These are phyloP conservation scores for Aureobasidium sp. DNA, from an alignment of 2,329 filamentous ascomycete genomes.

Conservation along the genomic window DNA sequence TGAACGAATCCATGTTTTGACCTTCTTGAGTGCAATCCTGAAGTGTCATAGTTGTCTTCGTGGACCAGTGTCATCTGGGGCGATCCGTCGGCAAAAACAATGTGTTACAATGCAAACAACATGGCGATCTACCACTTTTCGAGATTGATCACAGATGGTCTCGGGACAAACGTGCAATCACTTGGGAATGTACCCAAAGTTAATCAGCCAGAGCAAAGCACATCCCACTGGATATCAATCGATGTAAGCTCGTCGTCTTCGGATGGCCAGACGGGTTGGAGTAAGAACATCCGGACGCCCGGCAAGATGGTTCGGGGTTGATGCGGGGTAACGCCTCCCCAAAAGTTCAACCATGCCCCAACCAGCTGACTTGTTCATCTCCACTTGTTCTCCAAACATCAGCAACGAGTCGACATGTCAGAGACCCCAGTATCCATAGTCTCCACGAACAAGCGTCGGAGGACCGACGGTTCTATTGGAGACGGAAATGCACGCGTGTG, in stretches of 20 bases:
- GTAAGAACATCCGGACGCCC: background rate
- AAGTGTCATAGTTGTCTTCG: too few species aligned
- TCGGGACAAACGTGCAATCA: too few species aligned
- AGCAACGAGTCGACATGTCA: background rate
- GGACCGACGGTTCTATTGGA: background rate
- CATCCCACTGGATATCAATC: background rate
- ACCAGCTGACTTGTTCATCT: background rate
- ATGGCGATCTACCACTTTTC: too few species aligned
- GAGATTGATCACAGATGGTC: too few species aligned
- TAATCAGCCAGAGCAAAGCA: too few species aligned
- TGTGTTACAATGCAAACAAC: too few species aligned
- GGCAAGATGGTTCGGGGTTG: background rate
- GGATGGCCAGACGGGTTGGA: background rate
- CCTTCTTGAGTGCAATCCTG: too few species aligned
- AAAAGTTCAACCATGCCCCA: background rate
- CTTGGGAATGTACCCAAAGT: too few species aligned
- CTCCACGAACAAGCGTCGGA: constrained; percentile 1
- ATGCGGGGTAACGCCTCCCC: background rate
- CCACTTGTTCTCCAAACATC: background rate
- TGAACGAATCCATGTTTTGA: too few species aligned
- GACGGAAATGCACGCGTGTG: background rate
- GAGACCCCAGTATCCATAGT: background rate
- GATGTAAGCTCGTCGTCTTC: background rate
- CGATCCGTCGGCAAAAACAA: too few species aligned
- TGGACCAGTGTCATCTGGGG: too few species aligned